phyloP scores from a whole-genome alignment of 306 rosid species.

The Lathyrus aphaca region DNA sequence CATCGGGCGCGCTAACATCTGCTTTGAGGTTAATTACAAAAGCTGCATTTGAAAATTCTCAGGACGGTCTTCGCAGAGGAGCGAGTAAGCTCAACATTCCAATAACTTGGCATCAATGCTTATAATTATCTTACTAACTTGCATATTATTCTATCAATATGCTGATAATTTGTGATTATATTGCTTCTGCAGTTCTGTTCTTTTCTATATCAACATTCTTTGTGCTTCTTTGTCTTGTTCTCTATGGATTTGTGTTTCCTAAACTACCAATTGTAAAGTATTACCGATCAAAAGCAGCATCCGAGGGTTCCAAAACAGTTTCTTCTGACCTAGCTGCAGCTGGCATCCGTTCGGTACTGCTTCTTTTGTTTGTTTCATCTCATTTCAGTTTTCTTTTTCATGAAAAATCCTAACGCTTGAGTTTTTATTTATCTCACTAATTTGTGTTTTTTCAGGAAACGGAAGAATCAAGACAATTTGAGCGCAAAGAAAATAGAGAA shows the following conservation, averaged over 20 bases:
- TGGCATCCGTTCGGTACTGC: conserved; percentile 58
- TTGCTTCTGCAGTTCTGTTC: conserved; percentile 58
- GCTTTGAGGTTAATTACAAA: conserved; percentile 78
- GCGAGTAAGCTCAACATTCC: conserved; percentile 62
- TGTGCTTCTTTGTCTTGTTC: conserved; percentile 66
- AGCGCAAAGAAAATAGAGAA: conserved; percentile 66
- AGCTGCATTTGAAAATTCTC: conserved; percentile 71
- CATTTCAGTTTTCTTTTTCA: not conserved
- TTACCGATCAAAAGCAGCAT: conserved; percentile 81
- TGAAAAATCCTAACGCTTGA: not conserved
- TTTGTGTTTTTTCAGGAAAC: conserved; percentile 47
- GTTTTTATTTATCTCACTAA: not conserved
- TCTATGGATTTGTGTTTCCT: conserved; percentile 71
- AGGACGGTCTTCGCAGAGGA: conserved; percentile 80
- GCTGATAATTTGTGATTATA: not conserved
- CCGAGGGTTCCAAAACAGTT: conserved; percentile 84
- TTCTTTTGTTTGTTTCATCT: not conserved
- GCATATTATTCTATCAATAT: not conserved
- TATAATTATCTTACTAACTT: too few species aligned
- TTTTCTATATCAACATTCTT: conserved; percentile 56
- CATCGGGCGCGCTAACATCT: conserved; percentile 86
- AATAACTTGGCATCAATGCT: not conserved
- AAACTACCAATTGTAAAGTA: conserved; percentile 76
- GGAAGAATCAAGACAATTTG: conserved; percentile 40
- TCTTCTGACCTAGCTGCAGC: conserved; percentile 86